Conservation (phyloP, 805 yeast species). For the Kodamaea kakaduensis region DNA sequence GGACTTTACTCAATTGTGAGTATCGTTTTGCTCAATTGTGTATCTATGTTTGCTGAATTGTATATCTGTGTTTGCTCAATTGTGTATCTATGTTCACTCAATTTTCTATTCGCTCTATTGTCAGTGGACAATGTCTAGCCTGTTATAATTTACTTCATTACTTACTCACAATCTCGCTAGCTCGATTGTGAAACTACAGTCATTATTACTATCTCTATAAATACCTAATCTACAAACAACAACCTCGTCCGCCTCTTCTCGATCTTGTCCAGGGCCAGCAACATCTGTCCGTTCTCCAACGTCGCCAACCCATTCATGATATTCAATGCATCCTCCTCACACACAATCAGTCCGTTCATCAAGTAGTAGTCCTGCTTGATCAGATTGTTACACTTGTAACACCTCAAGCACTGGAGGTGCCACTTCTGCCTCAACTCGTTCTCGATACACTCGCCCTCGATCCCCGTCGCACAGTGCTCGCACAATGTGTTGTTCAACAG, state of each 20-base stretch:
- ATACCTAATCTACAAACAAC: constrained; percentile 28
- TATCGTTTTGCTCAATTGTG: too few relatives aligned
- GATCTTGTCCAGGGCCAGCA: constrained; percentile 29
- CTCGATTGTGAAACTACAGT: too few relatives aligned
- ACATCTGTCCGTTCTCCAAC: constrained; percentile 21
- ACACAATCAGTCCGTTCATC: constrained; percentile 44
- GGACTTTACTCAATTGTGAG: too few relatives aligned
- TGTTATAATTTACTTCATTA: too few relatives aligned
- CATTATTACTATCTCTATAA: not conserved
- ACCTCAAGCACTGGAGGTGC: constrained; percentile 70
- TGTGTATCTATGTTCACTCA: too few relatives aligned
- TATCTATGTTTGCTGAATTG: too few relatives aligned
- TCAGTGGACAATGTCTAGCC: too few relatives aligned
- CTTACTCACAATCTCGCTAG: too few relatives aligned
- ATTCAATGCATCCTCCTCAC: constrained; percentile 45
- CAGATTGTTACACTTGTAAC: constrained; percentile 52
- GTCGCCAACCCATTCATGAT: constrained; percentile 24
- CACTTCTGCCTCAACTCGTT: constrained; percentile 67
- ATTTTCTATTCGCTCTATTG: too few relatives aligned
- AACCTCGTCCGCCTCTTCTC: constrained; percentile 44
- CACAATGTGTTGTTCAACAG: constrained; percentile 72
- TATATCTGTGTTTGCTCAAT: too few relatives aligned
- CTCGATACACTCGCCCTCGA: constrained; percentile 89
- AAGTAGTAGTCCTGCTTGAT: constrained; percentile 56
- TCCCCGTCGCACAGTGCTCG: constrained; percentile 62